Evolutionary conservation across 2,329 filamentous ascomycete genomes (phyloP), one percentile per base, ranked within the genome.

Genomic region (Fusarium haematococcum): DNA sequence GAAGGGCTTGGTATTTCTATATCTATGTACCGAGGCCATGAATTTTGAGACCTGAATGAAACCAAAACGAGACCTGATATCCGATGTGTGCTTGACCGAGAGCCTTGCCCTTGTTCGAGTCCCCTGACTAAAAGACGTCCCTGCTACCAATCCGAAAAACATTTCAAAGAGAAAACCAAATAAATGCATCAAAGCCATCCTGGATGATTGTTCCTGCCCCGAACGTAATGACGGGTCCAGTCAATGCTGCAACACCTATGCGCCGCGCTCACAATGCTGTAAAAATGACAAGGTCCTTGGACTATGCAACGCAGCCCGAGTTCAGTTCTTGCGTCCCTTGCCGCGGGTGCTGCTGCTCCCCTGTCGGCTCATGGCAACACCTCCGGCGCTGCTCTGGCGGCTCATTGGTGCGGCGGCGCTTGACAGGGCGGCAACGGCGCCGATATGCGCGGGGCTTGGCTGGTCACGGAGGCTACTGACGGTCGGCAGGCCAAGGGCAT

Each of bases 311-410:
- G n/a, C 16, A 48, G 27, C 45, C 27, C 45, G n/a, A 3, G 16
- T 48, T 67, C 78, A 83, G 61, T 78, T 80, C 76, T 84, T 83
- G 61, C 84, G 81, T 60, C 83, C 79, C 78, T 85, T 86, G 58
- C 88, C 88, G 61, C 88, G 84, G 25, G 85, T 85, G 71, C 87
- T 89, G 52, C 85, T 82, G 59, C 85, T 88, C 33, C 86, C 87
- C 77, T 88, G 86, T 25, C 89, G 84, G 73, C 88, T 90, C 88
- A 90, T 90, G 14, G 87, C 83, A 35, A 86, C 86, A 48, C 88
- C 89, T 27, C 88, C 88, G 5, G 87, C 82, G 63, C 88, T 89
- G 80, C 86, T 89, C 79, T 88, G 87, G 41, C 88, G 86, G 75
- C 88, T 90, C 87, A 90, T 90, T 1, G 88, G 85, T 16, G 83